phyloP scores from a whole-genome alignment of 2,329 filamentous ascomycete species.

The Phialophora macrospora region DNA sequence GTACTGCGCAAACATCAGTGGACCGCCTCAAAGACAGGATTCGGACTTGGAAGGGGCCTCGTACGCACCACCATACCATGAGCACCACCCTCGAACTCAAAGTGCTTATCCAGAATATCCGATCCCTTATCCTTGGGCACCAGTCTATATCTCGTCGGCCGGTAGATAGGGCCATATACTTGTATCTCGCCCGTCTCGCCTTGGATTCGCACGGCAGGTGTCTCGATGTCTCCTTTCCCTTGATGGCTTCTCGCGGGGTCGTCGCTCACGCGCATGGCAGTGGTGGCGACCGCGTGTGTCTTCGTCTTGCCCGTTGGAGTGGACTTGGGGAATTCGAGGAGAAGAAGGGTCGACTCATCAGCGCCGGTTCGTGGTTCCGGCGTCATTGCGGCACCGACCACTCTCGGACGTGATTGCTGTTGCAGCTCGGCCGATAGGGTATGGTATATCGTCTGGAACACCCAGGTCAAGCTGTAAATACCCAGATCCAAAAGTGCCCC shows the following conservation, averaged over 20 bases:
- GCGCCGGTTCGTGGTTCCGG: constrained; percentile 38
- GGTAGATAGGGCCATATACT: constrained; percentile 41
- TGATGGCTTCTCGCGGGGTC: constrained; percentile 31
- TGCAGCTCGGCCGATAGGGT: constrained; percentile 56
- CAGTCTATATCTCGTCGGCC: constrained; percentile 66
- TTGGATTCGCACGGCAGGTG: constrained; percentile 40
- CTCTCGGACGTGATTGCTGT: constrained; percentile 49
- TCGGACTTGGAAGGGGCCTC: not conserved
- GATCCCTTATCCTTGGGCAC: constrained; percentile 68
- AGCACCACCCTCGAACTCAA: constrained; percentile 32
- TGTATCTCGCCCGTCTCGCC: constrained; percentile 41
- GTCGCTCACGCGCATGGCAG: constrained; percentile 40
- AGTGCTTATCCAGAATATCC: constrained; percentile 29
- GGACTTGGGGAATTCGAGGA: constrained; percentile 38
- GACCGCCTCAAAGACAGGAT: not conserved
- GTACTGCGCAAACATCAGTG: constrained; percentile 20
- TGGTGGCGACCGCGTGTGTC: constrained; percentile 56
- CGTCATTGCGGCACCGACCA: constrained; percentile 59
- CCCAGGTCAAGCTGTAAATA: constrained; percentile 87
- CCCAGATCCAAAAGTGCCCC: constrained; percentile 83
- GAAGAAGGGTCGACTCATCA: constrained; percentile 42
- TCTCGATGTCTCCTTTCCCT: constrained; percentile 34
- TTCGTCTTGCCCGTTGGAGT: constrained; percentile 52
- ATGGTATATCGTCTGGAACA: constrained; percentile 66
- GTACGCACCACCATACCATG: constrained; percentile 37